Conservation (phyloP, 371 early-diverging fungal species). For the Circinella umbellata region DNA sequence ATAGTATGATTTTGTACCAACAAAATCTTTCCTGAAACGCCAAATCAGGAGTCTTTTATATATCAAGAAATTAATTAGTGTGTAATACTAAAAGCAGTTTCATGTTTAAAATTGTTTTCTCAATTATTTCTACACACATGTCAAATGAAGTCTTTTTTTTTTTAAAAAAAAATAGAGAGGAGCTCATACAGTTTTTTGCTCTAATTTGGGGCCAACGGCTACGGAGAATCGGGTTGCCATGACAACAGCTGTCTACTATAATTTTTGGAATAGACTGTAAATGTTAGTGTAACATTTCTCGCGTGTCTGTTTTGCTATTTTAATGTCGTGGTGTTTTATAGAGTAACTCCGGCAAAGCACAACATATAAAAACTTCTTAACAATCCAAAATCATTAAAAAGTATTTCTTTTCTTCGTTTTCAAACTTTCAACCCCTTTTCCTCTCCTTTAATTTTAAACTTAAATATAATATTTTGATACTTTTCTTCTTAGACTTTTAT, state of each 20-base stretch:
- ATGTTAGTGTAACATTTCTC: slow-evolving; percentile 15
- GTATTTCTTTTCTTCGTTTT: neutral
- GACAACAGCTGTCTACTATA: neutral
- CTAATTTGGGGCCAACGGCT: neutral
- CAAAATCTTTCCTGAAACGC: no score
- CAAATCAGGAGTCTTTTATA: no score
- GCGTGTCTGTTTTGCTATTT: slow-evolving; percentile 15
- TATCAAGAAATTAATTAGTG: no score
- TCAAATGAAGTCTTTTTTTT: no score
- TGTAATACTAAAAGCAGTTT: no score
- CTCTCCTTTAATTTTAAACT: neutral
- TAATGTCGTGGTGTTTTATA: slow-evolving; percentile 6
- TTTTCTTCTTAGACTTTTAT: neutral
- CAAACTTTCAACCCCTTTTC: neutral
- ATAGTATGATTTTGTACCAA: no score
- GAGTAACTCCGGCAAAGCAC: neutral
- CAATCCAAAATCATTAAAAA: neutral
- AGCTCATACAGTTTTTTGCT: no score
- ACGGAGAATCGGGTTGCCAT: neutral
- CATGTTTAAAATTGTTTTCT: no score
- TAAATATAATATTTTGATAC: neutral
- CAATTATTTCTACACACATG: no score
- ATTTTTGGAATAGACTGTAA: neutral
- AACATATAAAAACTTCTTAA: neutral
- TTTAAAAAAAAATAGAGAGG: no score